A percentile compares a stretch with the other conserved stretches of the same genome.
Conservation (phyloP, 2,329 filamentous ascomycete genomes). For the Emmonsia crescens region DNA sequence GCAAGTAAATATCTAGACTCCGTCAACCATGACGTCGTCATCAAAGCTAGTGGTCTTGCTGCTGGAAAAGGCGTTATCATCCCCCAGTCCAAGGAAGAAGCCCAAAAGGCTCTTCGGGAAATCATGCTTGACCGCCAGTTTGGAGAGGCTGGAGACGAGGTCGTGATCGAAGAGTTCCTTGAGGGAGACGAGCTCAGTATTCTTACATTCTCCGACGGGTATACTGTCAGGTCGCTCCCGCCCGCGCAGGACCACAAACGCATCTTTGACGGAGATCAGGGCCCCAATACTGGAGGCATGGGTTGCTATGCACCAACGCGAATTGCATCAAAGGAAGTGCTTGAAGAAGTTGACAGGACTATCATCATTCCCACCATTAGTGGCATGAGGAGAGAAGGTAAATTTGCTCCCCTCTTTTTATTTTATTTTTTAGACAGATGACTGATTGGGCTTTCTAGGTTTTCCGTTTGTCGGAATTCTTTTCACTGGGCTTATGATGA, state of each 20-base stretch:
- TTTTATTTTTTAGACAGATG: neutral
- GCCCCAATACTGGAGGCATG: conserved; percentile 95
- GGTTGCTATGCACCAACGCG: conserved; percentile 91
- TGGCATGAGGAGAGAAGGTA: conserved; percentile 71
- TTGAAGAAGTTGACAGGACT: conserved; percentile 65
- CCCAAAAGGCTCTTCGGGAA: conserved; percentile 65
- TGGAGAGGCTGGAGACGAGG: conserved; percentile 73
- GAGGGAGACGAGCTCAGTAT: conserved; percentile 88
- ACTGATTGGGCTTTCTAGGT: conserved; percentile 14
- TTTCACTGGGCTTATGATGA: conserved; percentile 75
- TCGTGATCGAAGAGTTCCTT: conserved; percentile 91
- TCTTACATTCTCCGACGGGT: conserved; percentile 82
- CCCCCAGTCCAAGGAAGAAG: conserved; percentile 70
- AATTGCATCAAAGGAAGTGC: conserved; percentile 62
- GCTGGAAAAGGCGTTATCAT: conserved; percentile 95
- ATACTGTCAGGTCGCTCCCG: conserved; percentile 69
- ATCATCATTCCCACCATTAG: conserved; percentile 84
- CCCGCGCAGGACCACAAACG: conserved; percentile 96
- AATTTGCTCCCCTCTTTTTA: neutral
- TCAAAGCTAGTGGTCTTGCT: conserved; percentile 87
- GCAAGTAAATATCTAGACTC: conserved; percentile 64
- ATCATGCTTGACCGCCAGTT: conserved; percentile 90
- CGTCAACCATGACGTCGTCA: conserved; percentile 65
- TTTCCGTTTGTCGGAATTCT: conserved; percentile 36
- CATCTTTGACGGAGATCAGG: conserved; percentile 78